phyloP scores from a whole-genome alignment of 148 eudicot species.

The Chenopodium berlandieri region DNA sequence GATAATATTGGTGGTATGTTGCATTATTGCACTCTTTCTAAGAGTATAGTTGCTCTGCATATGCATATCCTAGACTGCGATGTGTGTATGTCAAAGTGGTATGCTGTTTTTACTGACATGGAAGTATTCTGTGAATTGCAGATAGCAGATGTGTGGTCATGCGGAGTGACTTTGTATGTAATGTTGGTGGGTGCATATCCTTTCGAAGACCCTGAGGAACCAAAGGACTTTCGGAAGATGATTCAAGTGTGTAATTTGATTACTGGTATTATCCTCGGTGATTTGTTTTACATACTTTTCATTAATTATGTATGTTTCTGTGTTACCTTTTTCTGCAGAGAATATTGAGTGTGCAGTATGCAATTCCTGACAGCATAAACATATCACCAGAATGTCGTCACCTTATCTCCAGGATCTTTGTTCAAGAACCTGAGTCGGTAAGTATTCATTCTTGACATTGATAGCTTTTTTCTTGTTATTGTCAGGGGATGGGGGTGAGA shows the following conservation, averaged over 20 bases:
- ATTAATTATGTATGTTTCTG: neutral
- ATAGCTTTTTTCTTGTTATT: neutral
- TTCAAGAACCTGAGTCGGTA: conserved; percentile 74
- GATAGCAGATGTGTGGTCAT: conserved; percentile 99
- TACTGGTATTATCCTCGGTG: conserved; percentile 3
- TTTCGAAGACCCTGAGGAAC: conserved; percentile 88
- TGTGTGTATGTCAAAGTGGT: neutral
- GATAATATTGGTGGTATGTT: neutral
- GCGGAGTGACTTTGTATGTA: conserved; percentile 91
- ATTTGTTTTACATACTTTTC: neutral
- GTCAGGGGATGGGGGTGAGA: neutral
- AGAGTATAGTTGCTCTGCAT: neutral
- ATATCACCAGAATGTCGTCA: conserved; percentile 76
- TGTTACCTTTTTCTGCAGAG: conserved; percentile 45
- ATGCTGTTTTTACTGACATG: conserved; percentile 15
- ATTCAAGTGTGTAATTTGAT: conserved; percentile 46
- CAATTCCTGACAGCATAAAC: conserved; percentile 64
- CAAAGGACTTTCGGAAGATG: conserved; percentile 84
- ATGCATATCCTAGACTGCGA: conserved; percentile 1
- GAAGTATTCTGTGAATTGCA: conserved; percentile 29
- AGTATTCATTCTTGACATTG: conserved; percentile 25
- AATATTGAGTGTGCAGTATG: conserved; percentile 75
- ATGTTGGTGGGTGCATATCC: conserved; percentile 94
- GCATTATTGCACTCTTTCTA: neutral
- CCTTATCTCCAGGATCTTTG: conserved; percentile 92